Base-by-base conservation (phyloP, 2,329 filamentous ascomycete species). In the Helotiales sp. region DNA sequence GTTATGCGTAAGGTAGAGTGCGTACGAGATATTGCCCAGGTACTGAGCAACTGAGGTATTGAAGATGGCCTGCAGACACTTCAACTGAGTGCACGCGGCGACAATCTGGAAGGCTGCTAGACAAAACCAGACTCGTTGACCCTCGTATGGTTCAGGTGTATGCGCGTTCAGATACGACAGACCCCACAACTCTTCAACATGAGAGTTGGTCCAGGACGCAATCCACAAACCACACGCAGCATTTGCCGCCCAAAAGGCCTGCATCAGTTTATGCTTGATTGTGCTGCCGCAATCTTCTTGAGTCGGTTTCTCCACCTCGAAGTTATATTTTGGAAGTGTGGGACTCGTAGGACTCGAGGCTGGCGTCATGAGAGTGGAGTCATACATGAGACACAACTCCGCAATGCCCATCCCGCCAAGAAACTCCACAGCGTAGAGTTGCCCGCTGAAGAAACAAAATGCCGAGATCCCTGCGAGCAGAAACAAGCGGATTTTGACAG, bases 1-100 rank as follows among this genome's bases (percentile, higher is more conserved):
- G 0, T 82, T 82, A 63, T 85, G 82, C n/a, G 81, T 76, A 6
- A 86, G 73, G 36, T 86, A 85, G 2, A 86, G 73, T 2, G 82
- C 79, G 60, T 80, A 86, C 55, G 80, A 83, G 59, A 85, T 79
- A 25, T 77, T 76, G 12, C 79, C 83, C 19, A 82, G 77, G 66
- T 85, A 86, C 62, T 82, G 81, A 12, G 79, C 77, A 12, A 81
- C 60, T 0, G 72, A 67, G 2, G 73, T 74, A 54, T 78, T 79
- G 66, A 84, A 81, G 27, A 79, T 75, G 3, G 64, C 64, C 59
- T 77, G 76, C 55, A 77, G 60, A 55, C 55, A 65, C 29, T 60
- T 62, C 33, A 77, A 61, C 42, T 76, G 74, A 17, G 74, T 68
- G 38, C 63, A 67, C 2, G 67, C 66, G 8, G 60, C 31, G 0